A percentile compares a stretch with the other conserved stretches of the same genome.
phyloP scores from a whole-genome alignment of 345 rosid genomes.

The Boechera stricta region DNA sequence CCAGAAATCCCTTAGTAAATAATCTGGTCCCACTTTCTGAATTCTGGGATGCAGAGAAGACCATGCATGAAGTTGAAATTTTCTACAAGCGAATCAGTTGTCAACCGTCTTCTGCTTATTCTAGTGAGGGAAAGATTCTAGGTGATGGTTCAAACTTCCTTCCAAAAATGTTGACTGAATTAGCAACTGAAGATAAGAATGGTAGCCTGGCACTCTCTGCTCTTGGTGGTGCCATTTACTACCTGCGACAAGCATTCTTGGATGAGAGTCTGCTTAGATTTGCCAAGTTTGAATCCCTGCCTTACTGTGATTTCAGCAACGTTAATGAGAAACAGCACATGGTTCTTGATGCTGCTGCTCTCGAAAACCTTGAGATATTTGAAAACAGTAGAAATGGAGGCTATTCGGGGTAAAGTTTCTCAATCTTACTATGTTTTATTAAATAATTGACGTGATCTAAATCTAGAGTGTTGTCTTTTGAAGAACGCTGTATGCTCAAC shows the following conservation, averaged over 20 bases:
- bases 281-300: slow-evolving; percentile 86
- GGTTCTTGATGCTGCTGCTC: slow-evolving; percentile 96
- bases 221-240: slow-evolving; percentile 91
- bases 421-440: slow-evolving; percentile 28
- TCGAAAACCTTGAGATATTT: slow-evolving; percentile 97
- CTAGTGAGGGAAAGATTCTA: slow-evolving; percentile 44
- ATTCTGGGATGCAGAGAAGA: slow-evolving; percentile 92
- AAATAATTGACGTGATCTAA: slow-evolving; percentile 24
- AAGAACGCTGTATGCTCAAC: slow-evolving; percentile 84
- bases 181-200: slow-evolving; percentile 60
- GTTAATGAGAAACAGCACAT: slow-evolving; percentile 71
- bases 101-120: slow-evolving; percentile 51
- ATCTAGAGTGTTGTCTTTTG: slow-evolving; percentile 44
- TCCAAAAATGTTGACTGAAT: slow-evolving; percentile 62
- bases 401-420: slow-evolving; percentile 68
- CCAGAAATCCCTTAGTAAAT: slow-evolving; percentile 86
- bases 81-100: slow-evolving; percentile 53
- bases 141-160: slow-evolving; percentile 46
- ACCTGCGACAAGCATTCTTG: slow-evolving; percentile 86
- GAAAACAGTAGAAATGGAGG: slow-evolving; percentile 93
- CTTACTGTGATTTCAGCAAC: slow-evolving; percentile 61
- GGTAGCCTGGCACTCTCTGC: slow-evolving; percentile 84
- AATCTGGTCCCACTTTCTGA: slow-evolving; percentile 75
- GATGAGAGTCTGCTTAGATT: slow-evolving; percentile 88
- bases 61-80: slow-evolving; percentile 61